phyloP scores from a whole-genome alignment of 768 basidiomycete species.

The Termitomyces sp. region DNA sequence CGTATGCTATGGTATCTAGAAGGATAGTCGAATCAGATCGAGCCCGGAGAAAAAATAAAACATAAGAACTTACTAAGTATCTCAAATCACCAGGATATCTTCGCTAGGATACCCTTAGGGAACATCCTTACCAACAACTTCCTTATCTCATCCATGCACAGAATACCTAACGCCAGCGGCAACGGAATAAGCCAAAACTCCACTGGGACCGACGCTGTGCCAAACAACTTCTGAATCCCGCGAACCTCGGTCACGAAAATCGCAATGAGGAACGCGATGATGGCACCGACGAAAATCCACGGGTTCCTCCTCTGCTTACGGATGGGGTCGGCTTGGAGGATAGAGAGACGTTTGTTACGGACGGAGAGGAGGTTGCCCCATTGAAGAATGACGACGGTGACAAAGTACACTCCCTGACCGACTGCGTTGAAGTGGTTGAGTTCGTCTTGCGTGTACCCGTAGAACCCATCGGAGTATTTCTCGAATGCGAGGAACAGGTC shows the following conservation, averaged over 20 bases:
- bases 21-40: neutral
- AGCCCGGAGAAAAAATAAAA: neutral
- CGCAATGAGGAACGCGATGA: slow-evolving; percentile 30
- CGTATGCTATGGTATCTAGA: neutral
- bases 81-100: slow-evolving; percentile 13
- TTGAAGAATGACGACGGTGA: slow-evolving; percentile 44
- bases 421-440: slow-evolving; percentile 32
- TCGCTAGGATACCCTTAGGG: slow-evolving; percentile 17
- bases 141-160: slow-evolving; percentile 40
- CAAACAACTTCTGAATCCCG: slow-evolving; percentile 40
- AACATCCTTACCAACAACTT: slow-evolving; percentile 34
- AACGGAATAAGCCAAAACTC: slow-evolving; percentile 50
- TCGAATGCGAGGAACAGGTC: slow-evolving; percentile 39
- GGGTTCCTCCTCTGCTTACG: slow-evolving; percentile 46
- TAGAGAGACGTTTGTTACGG: slow-evolving; percentile 41
- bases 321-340: slow-evolving; percentile 39
- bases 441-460: slow-evolving; percentile 25
- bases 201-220: slow-evolving; percentile 37
- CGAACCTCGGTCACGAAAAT: slow-evolving; percentile 41
- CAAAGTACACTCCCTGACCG: slow-evolving; percentile 34
- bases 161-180: slow-evolving; percentile 35
- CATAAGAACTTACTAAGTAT: neutral
- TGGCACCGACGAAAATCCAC: slow-evolving; percentile 17
- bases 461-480: slow-evolving; percentile 33
- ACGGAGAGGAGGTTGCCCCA: slow-evolving; percentile 39